Conservation (phyloP, 129 eudicot species). For the Logfia minima region DNA sequence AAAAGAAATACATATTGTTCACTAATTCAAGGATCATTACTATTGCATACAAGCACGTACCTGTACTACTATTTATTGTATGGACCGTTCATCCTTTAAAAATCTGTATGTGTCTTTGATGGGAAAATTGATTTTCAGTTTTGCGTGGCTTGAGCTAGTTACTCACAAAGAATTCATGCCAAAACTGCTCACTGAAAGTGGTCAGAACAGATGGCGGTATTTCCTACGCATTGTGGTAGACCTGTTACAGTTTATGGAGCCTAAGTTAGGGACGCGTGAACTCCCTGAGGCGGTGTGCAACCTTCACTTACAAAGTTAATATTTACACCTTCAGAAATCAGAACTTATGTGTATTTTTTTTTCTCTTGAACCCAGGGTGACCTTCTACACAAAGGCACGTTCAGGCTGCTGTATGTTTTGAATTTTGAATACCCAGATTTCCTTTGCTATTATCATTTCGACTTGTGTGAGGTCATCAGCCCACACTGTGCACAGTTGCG, state of each 20-base stretch:
- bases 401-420: slow-evolving; percentile 59
- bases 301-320: neutral
- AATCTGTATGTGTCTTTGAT: neutral
- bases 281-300: slow-evolving; percentile 63
- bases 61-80: neutral
- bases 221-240: slow-evolving; percentile 62
- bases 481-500: slow-evolving; percentile 26
- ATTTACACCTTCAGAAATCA: neutral
- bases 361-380: slow-evolving; percentile 44
- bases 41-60: too few species aligned
- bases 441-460: slow-evolving; percentile 73
- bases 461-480: slow-evolving; percentile 68
- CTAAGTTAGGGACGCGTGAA: slow-evolving; percentile 61
- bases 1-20: too few species aligned
- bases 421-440: slow-evolving; percentile 81
- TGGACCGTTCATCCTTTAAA: neutral
- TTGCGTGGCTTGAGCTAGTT: slow-evolving; percentile 83
- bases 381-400: slow-evolving; percentile 67
- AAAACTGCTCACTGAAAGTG: slow-evolving; percentile 53
- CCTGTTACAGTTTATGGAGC: slow-evolving; percentile 73
- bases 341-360: neutral
- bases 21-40: too few species aligned
- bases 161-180: slow-evolving; percentile 84
- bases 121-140: slow-evolving; percentile 41
- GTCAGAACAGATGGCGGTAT: slow-evolving; percentile 71